Evolutionary conservation across 192 early-diverging fungal species (phyloP).

Genomic region (Entomortierella lignicola): DNA sequence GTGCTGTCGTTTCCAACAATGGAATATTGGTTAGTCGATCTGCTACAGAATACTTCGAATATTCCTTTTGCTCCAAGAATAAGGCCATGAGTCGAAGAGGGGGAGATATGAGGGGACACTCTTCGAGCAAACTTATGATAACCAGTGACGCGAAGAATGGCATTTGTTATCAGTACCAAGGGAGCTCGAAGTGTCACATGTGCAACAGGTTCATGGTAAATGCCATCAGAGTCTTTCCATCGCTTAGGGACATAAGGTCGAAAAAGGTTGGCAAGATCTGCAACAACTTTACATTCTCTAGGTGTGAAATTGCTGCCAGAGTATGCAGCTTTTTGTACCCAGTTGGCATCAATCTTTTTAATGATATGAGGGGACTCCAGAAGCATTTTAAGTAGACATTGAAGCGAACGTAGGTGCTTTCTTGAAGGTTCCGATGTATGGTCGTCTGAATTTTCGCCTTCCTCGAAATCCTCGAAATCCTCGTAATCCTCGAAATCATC

Average conservation of each 20-base stretch:
- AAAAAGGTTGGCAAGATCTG: neutral
- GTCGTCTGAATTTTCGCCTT: too few relatives aligned
- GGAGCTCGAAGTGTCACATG: neutral
- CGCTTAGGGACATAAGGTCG: neutral
- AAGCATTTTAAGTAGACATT: neutral
- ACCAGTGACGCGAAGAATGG: neutral
- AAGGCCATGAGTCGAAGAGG: neutral
- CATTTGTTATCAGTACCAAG: neutral
- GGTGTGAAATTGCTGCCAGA: neutral
- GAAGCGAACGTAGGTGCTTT: neutral
- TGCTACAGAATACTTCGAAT: neutral
- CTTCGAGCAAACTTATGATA: neutral
- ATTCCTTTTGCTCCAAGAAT: neutral
- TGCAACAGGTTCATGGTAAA: neutral
- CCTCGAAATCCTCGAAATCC: too few relatives aligned
- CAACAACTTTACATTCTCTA: neutral
- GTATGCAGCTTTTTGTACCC: neutral
- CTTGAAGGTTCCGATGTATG: neutral
- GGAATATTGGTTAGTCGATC: too few relatives aligned
- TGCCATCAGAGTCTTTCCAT: neutral
- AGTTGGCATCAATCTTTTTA: neutral
- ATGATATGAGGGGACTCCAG: conserved; percentile 1
- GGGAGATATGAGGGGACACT: neutral
- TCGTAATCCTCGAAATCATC: too few relatives aligned
- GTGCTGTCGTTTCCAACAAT: too few relatives aligned